phyloP scores from a whole-genome alignment of 331 rosid genomes.

The Phaseolus coccineus region DNA sequence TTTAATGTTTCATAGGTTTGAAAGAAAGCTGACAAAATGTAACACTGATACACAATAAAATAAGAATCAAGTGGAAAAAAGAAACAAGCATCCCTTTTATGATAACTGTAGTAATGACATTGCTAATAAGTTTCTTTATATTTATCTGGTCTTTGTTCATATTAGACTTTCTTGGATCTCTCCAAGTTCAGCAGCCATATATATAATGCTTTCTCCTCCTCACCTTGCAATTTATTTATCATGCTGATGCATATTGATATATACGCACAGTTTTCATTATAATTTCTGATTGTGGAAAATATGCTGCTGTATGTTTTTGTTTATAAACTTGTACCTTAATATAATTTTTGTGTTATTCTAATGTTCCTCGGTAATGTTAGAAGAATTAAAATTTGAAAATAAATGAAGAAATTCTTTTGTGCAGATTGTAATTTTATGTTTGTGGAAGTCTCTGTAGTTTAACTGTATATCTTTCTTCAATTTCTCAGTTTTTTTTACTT shows the following conservation, averaged over 20 bases:
- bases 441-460: slow-evolving; percentile 29
- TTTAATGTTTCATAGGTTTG: neutral
- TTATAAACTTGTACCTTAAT: slow-evolving; percentile 32
- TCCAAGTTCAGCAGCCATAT: neutral
- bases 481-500: slow-evolving; percentile 21
- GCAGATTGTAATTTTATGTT: slow-evolving; percentile 15
- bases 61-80: neutral
- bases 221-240: neutral
- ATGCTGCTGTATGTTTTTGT: slow-evolving; percentile 31
- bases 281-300: slow-evolving; percentile 16
- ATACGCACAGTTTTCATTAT: neutral
- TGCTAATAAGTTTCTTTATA: slow-evolving; percentile 13
- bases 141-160: slow-evolving; percentile 21
- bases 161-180: slow-evolving; percentile 14
- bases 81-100: neutral
- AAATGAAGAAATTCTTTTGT: slow-evolving; percentile 17
- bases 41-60: neutral
- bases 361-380: slow-evolving; percentile 30
- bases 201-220: neutral
- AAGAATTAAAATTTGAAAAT: slow-evolving; percentile 9
- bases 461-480: slow-evolving; percentile 12
- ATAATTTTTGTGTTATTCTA: slow-evolving; percentile 13
- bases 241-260: neutral
- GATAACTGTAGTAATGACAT: slow-evolving; percentile 16
- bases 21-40: neutral